phyloP scores from a whole-genome alignment of 139 green algal species.

The Edaphochlamys debaryana region DNA sequence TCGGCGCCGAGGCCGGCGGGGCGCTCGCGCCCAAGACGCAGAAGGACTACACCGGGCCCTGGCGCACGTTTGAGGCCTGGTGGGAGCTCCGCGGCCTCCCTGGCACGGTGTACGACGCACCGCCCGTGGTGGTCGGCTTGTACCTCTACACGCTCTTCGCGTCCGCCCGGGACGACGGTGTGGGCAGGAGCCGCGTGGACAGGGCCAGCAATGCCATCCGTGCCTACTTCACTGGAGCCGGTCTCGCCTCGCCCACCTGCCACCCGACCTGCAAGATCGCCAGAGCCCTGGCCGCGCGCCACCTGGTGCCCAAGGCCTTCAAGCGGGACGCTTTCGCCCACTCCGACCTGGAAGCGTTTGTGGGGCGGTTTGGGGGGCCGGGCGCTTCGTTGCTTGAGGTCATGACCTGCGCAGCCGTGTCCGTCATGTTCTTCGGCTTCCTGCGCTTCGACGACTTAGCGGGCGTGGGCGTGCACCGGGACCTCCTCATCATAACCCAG shows the following conservation, averaged over 20 bases:
- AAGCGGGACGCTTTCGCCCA: neutral
- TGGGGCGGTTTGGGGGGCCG: neutral
- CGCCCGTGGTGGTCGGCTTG: neutral
- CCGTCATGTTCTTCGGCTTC: slow-evolving; percentile 17
- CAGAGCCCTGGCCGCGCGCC: neutral
- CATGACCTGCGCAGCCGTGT: neutral
- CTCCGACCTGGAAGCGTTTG: neutral
- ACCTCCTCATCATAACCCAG: slow-evolving; percentile 6
- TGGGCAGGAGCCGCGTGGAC: neutral
- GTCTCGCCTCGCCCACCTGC: neutral
- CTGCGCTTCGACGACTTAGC: slow-evolving; percentile 24
- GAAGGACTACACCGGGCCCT: neutral
- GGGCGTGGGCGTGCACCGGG: neutral
- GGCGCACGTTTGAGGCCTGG: neutral
- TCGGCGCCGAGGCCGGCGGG: neutral
- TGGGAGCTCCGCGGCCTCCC: neutral
- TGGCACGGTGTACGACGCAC: neutral
- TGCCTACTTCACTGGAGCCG: neutral
- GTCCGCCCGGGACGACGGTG: neutral
- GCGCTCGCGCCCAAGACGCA: neutral
- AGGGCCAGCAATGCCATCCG: neutral
- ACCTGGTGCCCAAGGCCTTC: neutral
- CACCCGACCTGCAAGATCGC: neutral
- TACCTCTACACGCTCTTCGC: neutral
- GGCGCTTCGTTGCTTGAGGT: neutral